phyloP scores from a whole-genome alignment of 2,329 filamentous ascomycete species.

The Aureobasidium vineae region DNA sequence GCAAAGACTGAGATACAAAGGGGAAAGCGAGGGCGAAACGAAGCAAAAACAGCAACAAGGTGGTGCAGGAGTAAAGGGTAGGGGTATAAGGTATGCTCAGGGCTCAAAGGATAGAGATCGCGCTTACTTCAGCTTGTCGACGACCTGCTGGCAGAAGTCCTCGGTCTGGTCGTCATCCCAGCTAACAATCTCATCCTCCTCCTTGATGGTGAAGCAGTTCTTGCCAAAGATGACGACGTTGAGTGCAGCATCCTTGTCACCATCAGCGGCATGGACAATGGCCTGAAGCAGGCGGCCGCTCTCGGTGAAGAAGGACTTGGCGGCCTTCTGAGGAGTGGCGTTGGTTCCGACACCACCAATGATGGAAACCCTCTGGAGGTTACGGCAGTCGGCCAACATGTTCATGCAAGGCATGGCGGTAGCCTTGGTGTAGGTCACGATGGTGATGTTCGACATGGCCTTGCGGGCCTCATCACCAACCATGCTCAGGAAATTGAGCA shows the following conservation, averaged over 20 bases:
- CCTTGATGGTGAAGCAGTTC: conserved; percentile 35
- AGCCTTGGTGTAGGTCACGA: conserved; percentile 36
- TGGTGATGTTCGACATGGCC: conserved; percentile 33
- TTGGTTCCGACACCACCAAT: conserved; percentile 34
- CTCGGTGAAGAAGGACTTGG: conserved; percentile 39
- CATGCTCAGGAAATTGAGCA: conserved; percentile 38
- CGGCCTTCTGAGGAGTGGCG: conserved; percentile 37
- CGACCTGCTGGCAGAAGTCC: conserved; percentile 34
- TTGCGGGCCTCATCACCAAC: conserved; percentile 31
- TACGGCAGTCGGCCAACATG: conserved; percentile 36
- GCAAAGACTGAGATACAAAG: background rate
- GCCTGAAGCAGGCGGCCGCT: conserved; percentile 36
- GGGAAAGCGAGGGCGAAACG: conserved; percentile 9
- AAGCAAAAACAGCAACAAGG: background rate
- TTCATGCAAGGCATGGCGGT: conserved; percentile 37
- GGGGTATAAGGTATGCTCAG: background rate
- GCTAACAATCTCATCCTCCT: conserved; percentile 30
- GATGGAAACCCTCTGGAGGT: conserved; percentile 36
- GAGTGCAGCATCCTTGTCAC: conserved; percentile 34
- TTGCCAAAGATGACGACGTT: conserved; percentile 35
- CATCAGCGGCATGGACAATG: conserved; percentile 29
- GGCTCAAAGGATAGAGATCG: background rate
- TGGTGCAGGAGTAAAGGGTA: background rate
- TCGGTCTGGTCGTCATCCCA: conserved; percentile 32
- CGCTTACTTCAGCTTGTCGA: conserved; percentile 38